phyloP scores from a whole-genome alignment of 1,139 yeast species.

The Debaryomyces udenii region DNA sequence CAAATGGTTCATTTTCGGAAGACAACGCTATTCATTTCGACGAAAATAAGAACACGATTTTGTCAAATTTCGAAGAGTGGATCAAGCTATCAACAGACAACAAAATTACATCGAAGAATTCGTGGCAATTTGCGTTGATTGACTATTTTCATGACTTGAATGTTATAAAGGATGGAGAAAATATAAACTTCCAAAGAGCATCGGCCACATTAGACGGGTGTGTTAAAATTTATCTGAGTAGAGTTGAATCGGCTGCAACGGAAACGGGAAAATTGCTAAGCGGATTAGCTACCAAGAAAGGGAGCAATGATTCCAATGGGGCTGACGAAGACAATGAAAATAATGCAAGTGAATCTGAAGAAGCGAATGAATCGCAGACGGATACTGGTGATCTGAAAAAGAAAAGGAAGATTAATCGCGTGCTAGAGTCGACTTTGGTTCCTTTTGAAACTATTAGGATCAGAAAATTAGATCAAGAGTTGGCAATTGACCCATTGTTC shows the following conservation, averaged over 20 bases:
- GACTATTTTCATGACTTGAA: constrained; percentile 69
- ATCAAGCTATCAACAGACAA: constrained; percentile 89
- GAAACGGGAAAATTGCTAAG: constrained; percentile 87
- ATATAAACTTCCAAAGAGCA: constrained; percentile 46
- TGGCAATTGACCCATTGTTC: constrained; percentile 84
- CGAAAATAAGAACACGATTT: constrained; percentile 47
- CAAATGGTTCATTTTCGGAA: constrained; percentile 27
- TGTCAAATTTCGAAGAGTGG: constrained; percentile 83
- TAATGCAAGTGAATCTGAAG: constrained; percentile 23
- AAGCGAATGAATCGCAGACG: constrained; percentile 18
- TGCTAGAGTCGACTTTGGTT: constrained; percentile 48
- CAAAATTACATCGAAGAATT: constrained; percentile 66
- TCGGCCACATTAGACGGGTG: constrained; percentile 45
- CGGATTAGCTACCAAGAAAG: constrained; percentile 55
- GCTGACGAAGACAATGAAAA: constrained; percentile 22
- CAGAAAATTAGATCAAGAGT: constrained; percentile 74
- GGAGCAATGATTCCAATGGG: constrained; percentile 18
- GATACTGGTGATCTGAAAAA: constrained; percentile 24
- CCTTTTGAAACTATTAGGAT: constrained; percentile 64
- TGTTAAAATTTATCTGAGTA: constrained; percentile 44
- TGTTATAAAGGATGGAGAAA: constrained; percentile 49
- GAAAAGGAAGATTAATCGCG: constrained; percentile 42
- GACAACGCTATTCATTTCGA: constrained; percentile 50
- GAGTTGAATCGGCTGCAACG: constrained; percentile 90
- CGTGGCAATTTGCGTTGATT: constrained; percentile 79